These are phyloP conservation scores for Phytophthora agathidicida DNA, from an alignment of 352 stramenopile species.

Conservation along the genomic window DNA sequence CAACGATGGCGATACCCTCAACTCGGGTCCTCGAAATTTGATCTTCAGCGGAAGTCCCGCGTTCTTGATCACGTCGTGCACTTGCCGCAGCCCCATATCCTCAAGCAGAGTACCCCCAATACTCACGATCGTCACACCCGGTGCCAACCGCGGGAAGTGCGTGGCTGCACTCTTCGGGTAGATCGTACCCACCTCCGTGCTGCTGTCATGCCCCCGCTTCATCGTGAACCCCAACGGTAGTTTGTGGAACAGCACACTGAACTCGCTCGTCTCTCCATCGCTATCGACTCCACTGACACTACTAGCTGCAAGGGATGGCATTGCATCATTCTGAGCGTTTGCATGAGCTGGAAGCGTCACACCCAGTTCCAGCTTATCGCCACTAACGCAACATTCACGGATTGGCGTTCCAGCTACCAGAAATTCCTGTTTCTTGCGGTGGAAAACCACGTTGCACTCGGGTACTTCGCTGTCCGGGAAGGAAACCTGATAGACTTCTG, in stretches of 20 bases:
- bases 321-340: neutral
- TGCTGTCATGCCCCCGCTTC: conserved; percentile 72
- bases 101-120: conserved; percentile 68
- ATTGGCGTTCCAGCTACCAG: conserved; percentile 60
- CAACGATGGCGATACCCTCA: conserved; percentile 6
- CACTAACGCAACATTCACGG: conserved; percentile 48
- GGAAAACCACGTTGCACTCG: conserved; percentile 78
- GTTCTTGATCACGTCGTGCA: conserved; percentile 86
- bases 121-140: conserved; percentile 75
- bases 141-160: conserved; percentile 72
- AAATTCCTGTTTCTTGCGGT: conserved; percentile 60
- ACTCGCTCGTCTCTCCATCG: conserved; percentile 51
- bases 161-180: conserved; percentile 79
- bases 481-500: conserved; percentile 63
- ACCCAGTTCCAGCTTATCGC: conserved; percentile 72
- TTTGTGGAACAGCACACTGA: conserved; percentile 84
- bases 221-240: conserved; percentile 88
- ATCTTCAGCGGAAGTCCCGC: conserved; percentile 76
- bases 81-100: conserved; percentile 75
- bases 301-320: conserved; percentile 19
- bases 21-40: conserved; percentile 49
- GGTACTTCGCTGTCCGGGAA: conserved; percentile 75
- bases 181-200: conserved; percentile 84
- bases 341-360: conserved; percentile 38
- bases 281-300: conserved; percentile 33